Evolutionary conservation across 768 basidiomycete species (phyloP).

Genomic region (Cubamyces sp.): DNA sequence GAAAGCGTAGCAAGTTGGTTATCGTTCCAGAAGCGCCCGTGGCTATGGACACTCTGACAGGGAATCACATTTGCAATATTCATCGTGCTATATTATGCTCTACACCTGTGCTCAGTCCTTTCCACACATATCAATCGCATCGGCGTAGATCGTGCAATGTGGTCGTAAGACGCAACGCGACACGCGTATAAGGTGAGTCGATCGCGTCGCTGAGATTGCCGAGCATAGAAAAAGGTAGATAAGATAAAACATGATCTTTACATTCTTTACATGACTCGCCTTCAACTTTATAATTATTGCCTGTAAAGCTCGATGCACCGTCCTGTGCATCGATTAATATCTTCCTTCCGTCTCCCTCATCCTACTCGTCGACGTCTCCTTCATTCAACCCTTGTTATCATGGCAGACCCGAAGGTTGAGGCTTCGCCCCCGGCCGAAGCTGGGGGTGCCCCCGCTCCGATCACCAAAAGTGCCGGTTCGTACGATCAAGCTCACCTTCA

Average conservation of each 20-base stretch:
- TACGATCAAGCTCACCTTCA: neutral
- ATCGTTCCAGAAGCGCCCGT: too few species aligned
- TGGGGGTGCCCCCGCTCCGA: slow-evolving; percentile 11
- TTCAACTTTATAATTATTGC: slow-evolving; percentile 16
- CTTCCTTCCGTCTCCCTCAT: slow-evolving; percentile 15
- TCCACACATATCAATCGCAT: too few species aligned
- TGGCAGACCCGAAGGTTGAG: slow-evolving; percentile 10
- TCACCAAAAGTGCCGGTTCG: slow-evolving; percentile 24
- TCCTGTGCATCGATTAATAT: slow-evolving; percentile 24
- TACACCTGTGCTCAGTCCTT: too few species aligned
- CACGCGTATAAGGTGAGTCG: slow-evolving; percentile 1
- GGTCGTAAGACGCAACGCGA: neutral
- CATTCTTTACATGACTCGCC: slow-evolving; percentile 19
- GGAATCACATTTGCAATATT: too few species aligned
- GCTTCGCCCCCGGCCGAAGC: neutral
- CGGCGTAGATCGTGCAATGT: too few species aligned
- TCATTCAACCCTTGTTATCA: slow-evolving; percentile 3
- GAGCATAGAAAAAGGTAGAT: slow-evolving; percentile 1
- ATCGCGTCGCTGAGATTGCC: slow-evolving; percentile 1
- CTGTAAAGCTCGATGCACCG: slow-evolving; percentile 20
- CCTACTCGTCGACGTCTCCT: slow-evolving; percentile 15
- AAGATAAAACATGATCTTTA: slow-evolving; percentile 13
- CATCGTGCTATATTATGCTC: too few species aligned
- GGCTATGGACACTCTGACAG: too few species aligned
- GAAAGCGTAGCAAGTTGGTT: too few species aligned